Evolutionary conservation across 177 flowering plant genomes (phyloP).

Genomic region (Vitis hybrid): DNA sequence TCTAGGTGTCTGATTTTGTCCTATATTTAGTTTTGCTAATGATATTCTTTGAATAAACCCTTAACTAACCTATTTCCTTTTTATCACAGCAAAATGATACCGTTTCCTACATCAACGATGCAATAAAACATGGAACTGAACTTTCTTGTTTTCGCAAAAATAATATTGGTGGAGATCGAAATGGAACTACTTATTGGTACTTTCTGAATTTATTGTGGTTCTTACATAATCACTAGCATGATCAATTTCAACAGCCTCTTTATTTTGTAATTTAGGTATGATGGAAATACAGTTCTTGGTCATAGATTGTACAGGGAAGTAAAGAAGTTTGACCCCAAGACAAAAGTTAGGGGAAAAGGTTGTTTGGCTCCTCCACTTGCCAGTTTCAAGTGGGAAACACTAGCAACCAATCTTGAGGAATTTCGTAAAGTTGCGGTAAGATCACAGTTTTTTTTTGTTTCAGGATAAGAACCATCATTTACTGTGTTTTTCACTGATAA

Average conservation of each 20-base stretch:
- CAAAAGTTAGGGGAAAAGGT: conserved; percentile 35
- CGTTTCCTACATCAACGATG: conserved; percentile 48
- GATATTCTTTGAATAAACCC: neutral
- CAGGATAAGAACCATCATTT: neutral
- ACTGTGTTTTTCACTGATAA: conserved; percentile 15
- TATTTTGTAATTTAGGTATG: conserved; percentile 55
- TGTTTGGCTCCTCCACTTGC: conserved; percentile 17
- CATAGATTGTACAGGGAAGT: conserved; percentile 78
- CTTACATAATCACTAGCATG: conserved; percentile 1
- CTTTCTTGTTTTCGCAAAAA: conserved; percentile 64
- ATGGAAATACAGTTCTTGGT: conserved; percentile 67
- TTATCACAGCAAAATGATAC: conserved; percentile 73
- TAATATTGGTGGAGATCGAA: conserved; percentile 56
- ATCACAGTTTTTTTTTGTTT: neutral
- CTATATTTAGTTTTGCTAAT: neutral
- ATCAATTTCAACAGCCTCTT: conserved; percentile 1
- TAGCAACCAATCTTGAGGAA: conserved; percentile 88
- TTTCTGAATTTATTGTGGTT: neutral
- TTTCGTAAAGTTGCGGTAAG: conserved; percentile 63
- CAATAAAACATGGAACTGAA: conserved; percentile 50
- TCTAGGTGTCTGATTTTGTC: neutral
- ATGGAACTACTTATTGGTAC: conserved; percentile 74
- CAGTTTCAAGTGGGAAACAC: conserved; percentile 70
- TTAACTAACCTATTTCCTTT: conserved; percentile 1
- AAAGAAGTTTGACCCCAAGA: conserved; percentile 20